Base-by-base conservation (phyloP, 495 filamentous ascomycete species). In the Tricharina praecox region DNA sequence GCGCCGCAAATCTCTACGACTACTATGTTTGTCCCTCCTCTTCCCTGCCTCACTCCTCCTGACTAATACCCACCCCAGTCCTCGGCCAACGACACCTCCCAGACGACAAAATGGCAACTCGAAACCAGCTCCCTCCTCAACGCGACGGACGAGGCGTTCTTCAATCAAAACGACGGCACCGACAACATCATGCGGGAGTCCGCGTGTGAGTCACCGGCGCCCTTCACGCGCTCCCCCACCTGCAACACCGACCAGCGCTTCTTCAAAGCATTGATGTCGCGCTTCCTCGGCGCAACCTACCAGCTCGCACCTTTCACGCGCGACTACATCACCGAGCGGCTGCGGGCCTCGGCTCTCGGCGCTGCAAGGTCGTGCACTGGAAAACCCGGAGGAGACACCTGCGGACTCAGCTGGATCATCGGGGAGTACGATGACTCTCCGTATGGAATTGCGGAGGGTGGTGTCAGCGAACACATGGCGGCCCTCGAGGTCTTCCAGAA, bases 251-350 rank as follows among this genome's bases (percentile, higher is more conserved):
- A 92, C 57, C 82, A 86, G 67, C 71, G 72, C 34, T 82, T 77
- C 33, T 93, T 87, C 75, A 92, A 90, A 64, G 81, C 81, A 26
- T 92, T 85, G 65, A 67, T 88, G 11, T 68, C 82, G 16, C 81
- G 85, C 19, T 93, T 84, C 81, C 71, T 93, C 63, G 75, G 76
- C n/a, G 65, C 68, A 4, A 71, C 74, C 3, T 78, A 78, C 5
- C 74, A 82, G 53, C 59, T 87, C 40, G 82, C 78, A 0, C 83
- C 85, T 2, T 81, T 76, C 60, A 77, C 71, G 1, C 64, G 64
- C 24, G 67, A 68, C 34, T 63, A 59, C 37, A 72, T 93, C 52
- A 75, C 82, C 64, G 70, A 72, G 3, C 68, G 75, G n/a, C 68
- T 93, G 10, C 64, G 64, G 4, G 69, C 70, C 3, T 83, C 81